Conservation (phyloP, 2,329 filamentous ascomycete species). For the Neonectria ditissima region DNA sequence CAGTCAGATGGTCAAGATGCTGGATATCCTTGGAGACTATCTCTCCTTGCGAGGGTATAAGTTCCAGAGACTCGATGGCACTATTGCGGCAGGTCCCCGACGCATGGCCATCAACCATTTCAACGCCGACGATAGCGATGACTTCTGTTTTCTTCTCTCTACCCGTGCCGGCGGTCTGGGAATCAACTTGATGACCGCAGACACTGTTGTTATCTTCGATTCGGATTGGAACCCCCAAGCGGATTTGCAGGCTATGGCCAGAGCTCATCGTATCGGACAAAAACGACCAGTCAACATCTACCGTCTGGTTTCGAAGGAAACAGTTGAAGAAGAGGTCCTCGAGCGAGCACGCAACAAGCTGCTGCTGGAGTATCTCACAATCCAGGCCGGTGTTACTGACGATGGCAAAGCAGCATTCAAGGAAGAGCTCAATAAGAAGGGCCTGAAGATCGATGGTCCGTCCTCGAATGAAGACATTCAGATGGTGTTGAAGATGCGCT, state of each 20-base stretch:
- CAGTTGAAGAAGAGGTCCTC: constrained; percentile 96
- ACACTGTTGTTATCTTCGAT: constrained; percentile 97
- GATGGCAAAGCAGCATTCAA: constrained; percentile 86
- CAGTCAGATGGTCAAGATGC: constrained; percentile 99
- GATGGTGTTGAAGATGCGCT: constrained; percentile 94
- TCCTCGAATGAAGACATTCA: constrained; percentile 95
- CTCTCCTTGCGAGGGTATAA: constrained; percentile 92
- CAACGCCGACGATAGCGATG: constrained; percentile 94
- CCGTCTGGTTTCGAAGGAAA: constrained; percentile 96
- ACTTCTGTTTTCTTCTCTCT: constrained; percentile 96
- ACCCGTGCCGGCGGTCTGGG: constrained; percentile 97
- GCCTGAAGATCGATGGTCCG: constrained; percentile 79
- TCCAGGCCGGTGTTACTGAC: constrained; percentile 95
- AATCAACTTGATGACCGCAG: constrained; percentile 98
- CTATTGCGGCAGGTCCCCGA: constrained; percentile 87
- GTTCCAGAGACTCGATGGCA: constrained; percentile 95
- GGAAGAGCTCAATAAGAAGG: constrained; percentile 82
- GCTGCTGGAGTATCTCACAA: constrained; percentile 96
- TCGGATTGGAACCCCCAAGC: constrained; percentile 99
- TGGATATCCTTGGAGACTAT: constrained; percentile 96
- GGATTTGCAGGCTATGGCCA: constrained; percentile 97
- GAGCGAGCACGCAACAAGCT: constrained; percentile 98
- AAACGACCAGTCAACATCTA: constrained; percentile 97
- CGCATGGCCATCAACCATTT: constrained; percentile 98
- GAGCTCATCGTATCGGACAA: constrained; percentile 97